Conservation (phyloP, 2,329 filamentous ascomycete genomes). For the Nemania sp. region DNA sequence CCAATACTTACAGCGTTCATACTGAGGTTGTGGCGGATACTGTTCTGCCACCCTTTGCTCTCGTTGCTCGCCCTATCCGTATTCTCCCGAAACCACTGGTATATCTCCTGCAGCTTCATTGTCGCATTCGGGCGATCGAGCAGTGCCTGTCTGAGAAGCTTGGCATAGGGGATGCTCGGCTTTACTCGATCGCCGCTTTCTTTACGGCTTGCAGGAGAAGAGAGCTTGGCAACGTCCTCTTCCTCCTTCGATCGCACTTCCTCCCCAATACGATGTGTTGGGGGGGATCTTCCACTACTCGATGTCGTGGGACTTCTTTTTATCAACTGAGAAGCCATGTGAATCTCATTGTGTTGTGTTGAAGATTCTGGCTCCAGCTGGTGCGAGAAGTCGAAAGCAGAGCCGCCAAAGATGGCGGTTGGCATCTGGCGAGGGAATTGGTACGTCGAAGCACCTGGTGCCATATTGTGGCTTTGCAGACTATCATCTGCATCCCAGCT, state of each 20-base stretch:
- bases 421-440: conserved; percentile 22
- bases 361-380: not conserved
- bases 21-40: conserved; percentile 91
- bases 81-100: conserved; percentile 84
- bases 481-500: conserved; percentile 21
- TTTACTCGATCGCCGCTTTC: conserved; percentile 36
- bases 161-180: conserved; percentile 73
- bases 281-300: conserved; percentile 17
- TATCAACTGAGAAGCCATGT: not conserved
- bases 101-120: conserved; percentile 85
- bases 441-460: conserved; percentile 14
- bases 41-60: conserved; percentile 87
- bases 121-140: conserved; percentile 67
- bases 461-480: conserved; percentile 17
- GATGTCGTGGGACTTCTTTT: conserved; percentile 6
- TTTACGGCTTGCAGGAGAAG: conserved; percentile 27
- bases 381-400: conserved; percentile 6
- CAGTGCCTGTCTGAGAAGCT: conserved; percentile 78
- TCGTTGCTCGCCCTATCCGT: conserved; percentile 73
- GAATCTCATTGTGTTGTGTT: not conserved
- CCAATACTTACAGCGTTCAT: conserved; percentile 80
- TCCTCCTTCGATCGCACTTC: conserved; percentile 18
- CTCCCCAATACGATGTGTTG: not conserved
- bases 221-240: not conserved
- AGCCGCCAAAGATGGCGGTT: conserved; percentile 13